Conservation (phyloP, 148 eudicot species). For the Fagopyrum homotropicum region DNA sequence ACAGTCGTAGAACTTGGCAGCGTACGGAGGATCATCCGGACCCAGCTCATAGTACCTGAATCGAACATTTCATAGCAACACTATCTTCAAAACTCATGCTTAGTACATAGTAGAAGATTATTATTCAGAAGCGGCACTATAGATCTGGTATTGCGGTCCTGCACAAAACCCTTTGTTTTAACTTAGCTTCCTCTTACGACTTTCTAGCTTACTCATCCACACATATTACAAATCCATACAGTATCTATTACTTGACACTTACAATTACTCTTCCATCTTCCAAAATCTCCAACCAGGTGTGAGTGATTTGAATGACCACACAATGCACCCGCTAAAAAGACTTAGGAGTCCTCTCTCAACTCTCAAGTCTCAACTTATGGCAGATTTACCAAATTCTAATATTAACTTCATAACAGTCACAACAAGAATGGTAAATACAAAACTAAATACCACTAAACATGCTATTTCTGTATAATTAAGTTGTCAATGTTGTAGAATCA, state of each 20-base stretch:
- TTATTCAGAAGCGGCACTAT: background rate
- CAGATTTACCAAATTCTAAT: background rate
- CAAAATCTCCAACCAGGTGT: background rate
- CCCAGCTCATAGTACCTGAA: slow-evolving; percentile 80
- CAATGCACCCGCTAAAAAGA: background rate
- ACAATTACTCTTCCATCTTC: background rate
- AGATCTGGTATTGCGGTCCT: background rate
- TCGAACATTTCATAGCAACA: background rate
- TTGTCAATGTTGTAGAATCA: background rate
- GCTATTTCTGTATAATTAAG: background rate
- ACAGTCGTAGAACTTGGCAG: slow-evolving; percentile 91
- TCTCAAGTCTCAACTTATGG: background rate
- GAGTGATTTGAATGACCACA: background rate
- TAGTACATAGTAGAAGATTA: too few species aligned
- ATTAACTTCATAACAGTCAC: background rate
- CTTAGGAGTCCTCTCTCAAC: background rate
- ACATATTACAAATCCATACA: background rate
- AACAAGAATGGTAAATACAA: background rate
- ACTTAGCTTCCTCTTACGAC: background rate
- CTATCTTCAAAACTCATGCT: background rate
- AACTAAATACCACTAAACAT: background rate
- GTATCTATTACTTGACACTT: background rate
- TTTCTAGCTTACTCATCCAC: background rate
- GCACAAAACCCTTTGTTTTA: background rate
- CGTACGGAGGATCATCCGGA: slow-evolving; percentile 91